phyloP scores from a whole-genome alignment of 371 early-diverging fungal genomes.

The Actinomortierella ambigua region DNA sequence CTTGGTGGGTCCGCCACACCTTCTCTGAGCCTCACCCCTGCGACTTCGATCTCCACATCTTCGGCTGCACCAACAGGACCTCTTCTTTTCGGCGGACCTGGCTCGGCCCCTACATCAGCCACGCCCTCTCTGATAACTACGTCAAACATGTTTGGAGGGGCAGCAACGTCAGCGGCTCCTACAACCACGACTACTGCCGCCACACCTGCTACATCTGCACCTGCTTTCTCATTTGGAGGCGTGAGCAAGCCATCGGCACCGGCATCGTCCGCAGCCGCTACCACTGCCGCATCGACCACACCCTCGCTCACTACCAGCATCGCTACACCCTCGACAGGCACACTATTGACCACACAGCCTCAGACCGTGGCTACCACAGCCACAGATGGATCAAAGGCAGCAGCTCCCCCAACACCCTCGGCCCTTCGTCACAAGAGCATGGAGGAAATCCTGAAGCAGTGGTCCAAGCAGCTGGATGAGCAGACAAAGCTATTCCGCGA shows the following conservation, averaged over 20 bases:
- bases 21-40: slow-evolving; percentile 1
- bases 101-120: slow-evolving; percentile 14
- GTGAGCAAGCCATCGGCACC: not conserved
- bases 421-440: slow-evolving; percentile 74
- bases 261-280: slow-evolving; percentile 7
- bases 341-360: slow-evolving; percentile 42
- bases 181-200: slow-evolving; percentile 24
- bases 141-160: slow-evolving; percentile 9
- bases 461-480: slow-evolving; percentile 82
- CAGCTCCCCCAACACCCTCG: slow-evolving; percentile 44
- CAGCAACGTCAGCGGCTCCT: slow-evolving; percentile 14
- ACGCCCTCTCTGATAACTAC: slow-evolving; percentile 27
- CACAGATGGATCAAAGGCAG: slow-evolving; percentile 36
- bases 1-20: no score
- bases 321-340: slow-evolving; percentile 27
- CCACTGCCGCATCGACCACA: slow-evolving; percentile 38
- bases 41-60: slow-evolving; percentile 22
- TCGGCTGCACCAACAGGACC: slow-evolving; percentile 26
- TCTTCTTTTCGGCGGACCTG: slow-evolving; percentile 19
- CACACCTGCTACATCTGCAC: slow-evolving; percentile 25
- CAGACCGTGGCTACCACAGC: slow-evolving; percentile 43
- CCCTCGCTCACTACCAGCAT: slow-evolving; percentile 14
- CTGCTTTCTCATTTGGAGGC: slow-evolving; percentile 47
- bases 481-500: slow-evolving; percentile 85
- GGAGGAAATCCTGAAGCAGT: slow-evolving; percentile 87